Base-by-base conservation (phyloP, 2,329 filamentous ascomycete genomes). In the Paraphoma sp. region DNA sequence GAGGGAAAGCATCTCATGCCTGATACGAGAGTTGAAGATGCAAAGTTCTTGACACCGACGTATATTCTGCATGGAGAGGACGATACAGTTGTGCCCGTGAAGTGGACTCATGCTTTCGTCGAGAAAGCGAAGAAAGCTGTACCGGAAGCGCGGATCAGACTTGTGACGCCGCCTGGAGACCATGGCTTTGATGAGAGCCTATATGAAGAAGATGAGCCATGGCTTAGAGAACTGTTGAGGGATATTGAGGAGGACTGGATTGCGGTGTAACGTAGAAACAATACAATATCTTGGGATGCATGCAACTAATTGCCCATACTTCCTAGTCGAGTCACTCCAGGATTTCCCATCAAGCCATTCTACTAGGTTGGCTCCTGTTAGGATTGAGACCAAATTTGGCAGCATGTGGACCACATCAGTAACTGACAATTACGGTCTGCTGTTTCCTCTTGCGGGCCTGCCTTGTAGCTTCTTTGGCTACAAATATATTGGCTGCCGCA, bases 141-240 rank as follows among this genome's bases (percentile, higher is more conserved):
- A 23, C 60, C 55, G 6, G 41, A 51, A 4, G 31, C 18, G 11
- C 59, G 67, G 45, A 54, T 73, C 0, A 67, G 48, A 48, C 49
- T 74, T 46, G 50, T 62, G 11, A 29, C 55, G 41, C 18, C 63
- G 11, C 60, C 63, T 0, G 48, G 61, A 42, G 68, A 75, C 43
- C 74, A 76, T 62, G 74, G 73, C 3, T 76, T 76, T 45, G 73
- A 74, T 53, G 54, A 49, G 8, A 54, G 59, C 17, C 17, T 54
- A 7, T 62, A 62, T 17, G 67, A 72, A 33, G 65, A 70, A 16
- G 66, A 72, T 47, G 55, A 63, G 48, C 42, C 31, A 43, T 76
- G 73, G 72, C 57, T 76, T 12, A 65, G 55, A 23, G 66, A 73
- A 8, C 58, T 64, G 3, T 44, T 75, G 45, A 38, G 41, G 43